Conservation (phyloP, 2,329 filamentous ascomycete species). For the Ophidiomyces ophidiicola region DNA sequence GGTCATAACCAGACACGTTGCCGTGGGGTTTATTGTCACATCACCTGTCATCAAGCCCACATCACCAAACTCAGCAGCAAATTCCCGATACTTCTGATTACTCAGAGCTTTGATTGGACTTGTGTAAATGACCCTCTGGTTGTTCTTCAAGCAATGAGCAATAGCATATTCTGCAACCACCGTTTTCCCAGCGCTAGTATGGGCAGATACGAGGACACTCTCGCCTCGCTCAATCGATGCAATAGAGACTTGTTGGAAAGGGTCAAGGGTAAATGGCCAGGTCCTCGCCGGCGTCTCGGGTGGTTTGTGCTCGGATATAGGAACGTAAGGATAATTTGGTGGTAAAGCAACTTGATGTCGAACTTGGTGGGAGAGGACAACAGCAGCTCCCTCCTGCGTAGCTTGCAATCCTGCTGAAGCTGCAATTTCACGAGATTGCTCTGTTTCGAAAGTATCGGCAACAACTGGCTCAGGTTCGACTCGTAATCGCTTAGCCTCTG, state of each 20-base stretch:
- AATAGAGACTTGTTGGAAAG: slow-evolving; percentile 91
- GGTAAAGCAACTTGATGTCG: slow-evolving; percentile 95
- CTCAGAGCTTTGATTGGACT: slow-evolving; percentile 98
- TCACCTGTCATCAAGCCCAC: slow-evolving; percentile 98
- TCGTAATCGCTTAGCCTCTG: slow-evolving; percentile 37
- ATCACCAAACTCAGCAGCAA: slow-evolving; percentile 88
- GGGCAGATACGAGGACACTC: slow-evolving; percentile 90
- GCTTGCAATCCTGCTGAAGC: slow-evolving; percentile 58
- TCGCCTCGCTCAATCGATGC: slow-evolving; percentile 91
- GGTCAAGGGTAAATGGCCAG: slow-evolving; percentile 86
- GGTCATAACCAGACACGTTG: slow-evolving; percentile 96
- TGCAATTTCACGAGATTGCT: slow-evolving; percentile 80
- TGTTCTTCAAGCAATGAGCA: slow-evolving; percentile 90
- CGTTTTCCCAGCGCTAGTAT: slow-evolving; percentile 95
- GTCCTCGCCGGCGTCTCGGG: slow-evolving; percentile 71
- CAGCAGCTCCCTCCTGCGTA: slow-evolving; percentile 46
- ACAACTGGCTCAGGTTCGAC: slow-evolving; percentile 66
- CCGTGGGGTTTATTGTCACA: slow-evolving; percentile 97
- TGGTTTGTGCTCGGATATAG: slow-evolving; percentile 89
- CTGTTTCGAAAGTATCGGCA: slow-evolving; percentile 88
- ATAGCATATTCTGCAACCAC: slow-evolving; percentile 98
- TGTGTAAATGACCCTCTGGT: slow-evolving; percentile 97
- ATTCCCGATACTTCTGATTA: slow-evolving; percentile 98
- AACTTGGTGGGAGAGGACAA: slow-evolving; percentile 91
- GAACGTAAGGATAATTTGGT: slow-evolving; percentile 85